These are phyloP conservation scores for Aspergillus fijiensis DNA, from an alignment of 2,329 filamentous ascomycete species.

Conservation along the genomic window DNA sequence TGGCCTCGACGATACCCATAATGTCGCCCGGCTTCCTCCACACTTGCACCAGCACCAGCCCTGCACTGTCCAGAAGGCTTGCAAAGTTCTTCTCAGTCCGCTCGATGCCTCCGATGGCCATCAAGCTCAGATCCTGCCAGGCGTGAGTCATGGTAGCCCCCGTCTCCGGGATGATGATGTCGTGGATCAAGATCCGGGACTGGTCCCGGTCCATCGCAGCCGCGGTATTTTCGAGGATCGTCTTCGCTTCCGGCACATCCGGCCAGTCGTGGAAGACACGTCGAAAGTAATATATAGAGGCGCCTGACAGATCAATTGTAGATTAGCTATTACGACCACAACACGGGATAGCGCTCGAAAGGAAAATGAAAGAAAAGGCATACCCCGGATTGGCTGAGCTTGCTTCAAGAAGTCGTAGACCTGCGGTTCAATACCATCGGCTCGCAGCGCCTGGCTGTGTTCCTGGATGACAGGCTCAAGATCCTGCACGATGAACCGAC, in stretches of 20 bases:
- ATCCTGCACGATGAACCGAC: conserved; percentile 25
- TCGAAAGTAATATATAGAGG: conserved; percentile 32
- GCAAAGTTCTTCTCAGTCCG: conserved; percentile 26
- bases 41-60: conserved; percentile 24
- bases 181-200: conserved; percentile 26
- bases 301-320: conserved; percentile 13
- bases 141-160: conserved; percentile 18
- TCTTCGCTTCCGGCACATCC: conserved; percentile 4
- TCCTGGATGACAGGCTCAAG: conserved; percentile 14
- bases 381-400: conserved; percentile 24
- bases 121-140: conserved; percentile 27
- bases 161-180: conserved; percentile 27
- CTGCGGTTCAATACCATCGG: conserved; percentile 17
- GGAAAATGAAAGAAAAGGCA: background rate
- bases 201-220: conserved; percentile 21
- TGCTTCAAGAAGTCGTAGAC: conserved; percentile 23
- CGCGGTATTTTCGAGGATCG: conserved; percentile 25
- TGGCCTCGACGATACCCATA: conserved; percentile 26
- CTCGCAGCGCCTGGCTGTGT: conserved; percentile 9
- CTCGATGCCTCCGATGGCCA: conserved; percentile 29
- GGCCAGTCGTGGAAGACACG: conserved; percentile 33
- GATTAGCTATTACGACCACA: background rate
- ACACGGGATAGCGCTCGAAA: no score
- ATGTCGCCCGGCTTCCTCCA: conserved; percentile 19
- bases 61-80: conserved; percentile 23